Evolutionary conservation across 2,329 filamentous ascomycete species (phyloP).

Genomic region (Fusarium sp.): DNA sequence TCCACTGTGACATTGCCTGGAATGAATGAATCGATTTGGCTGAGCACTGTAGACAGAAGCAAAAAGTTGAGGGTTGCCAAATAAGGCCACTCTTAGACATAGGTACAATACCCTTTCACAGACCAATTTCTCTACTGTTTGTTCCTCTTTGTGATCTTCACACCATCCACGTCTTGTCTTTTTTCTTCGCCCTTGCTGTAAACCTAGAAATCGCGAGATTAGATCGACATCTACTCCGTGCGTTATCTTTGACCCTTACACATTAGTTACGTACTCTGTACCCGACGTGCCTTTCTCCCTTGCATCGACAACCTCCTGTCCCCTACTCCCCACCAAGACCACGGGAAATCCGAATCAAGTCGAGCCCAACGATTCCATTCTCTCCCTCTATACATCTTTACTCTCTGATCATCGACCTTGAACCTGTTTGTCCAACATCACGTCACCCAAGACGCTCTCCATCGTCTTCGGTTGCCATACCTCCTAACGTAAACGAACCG

Average conservation of each 20-base stretch:
- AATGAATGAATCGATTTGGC: slow-evolving; percentile 27
- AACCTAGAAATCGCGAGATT: slow-evolving; percentile 3
- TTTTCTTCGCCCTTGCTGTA: not conserved
- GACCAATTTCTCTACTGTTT: not conserved
- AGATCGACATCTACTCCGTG: not conserved
- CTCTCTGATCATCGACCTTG: not conserved
- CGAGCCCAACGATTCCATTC: not conserved
- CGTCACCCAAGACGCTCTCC: not conserved
- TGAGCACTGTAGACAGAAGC: slow-evolving; percentile 13
- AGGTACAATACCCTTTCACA: slow-evolving; percentile 11
- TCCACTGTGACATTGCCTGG: slow-evolving; percentile 21
- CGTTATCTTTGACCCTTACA: not conserved
- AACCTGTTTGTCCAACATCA: not conserved
- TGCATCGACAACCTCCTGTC: slow-evolving; percentile 4
- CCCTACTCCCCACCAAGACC: not conserved
- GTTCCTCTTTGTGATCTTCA: not conserved
- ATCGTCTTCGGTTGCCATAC: not conserved
- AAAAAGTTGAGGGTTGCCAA: slow-evolving; percentile 2
- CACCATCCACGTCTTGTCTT: not conserved
- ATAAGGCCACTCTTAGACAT: slow-evolving; percentile 6
- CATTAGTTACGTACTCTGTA: no score
- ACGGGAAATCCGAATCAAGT: not conserved
- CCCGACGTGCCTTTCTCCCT: slow-evolving; percentile 1
- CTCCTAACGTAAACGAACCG: not conserved
- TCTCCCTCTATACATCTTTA: not conserved